phyloP scores from a whole-genome alignment of 306 rosid species.

The Coriaria nepalensis region DNA sequence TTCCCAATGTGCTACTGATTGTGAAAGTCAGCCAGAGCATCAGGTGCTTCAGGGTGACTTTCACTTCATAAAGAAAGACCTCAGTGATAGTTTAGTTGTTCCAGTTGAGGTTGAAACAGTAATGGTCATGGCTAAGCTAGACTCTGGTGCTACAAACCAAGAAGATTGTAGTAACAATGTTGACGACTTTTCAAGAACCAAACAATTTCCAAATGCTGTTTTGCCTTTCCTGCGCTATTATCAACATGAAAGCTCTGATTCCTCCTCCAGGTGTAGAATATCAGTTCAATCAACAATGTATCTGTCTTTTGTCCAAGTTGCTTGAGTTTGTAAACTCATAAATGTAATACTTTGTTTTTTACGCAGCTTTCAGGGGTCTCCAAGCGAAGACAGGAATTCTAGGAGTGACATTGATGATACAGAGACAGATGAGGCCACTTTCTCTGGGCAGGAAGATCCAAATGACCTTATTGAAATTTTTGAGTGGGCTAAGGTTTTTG shows the following conservation, averaged over 20 bases:
- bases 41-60: conserved; percentile 27
- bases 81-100: conserved; percentile 19
- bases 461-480: conserved; percentile 71
- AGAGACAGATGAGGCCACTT: conserved; percentile 82
- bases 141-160: conserved; percentile 24
- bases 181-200: conserved; percentile 44
- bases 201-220: conserved; percentile 70
- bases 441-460: conserved; percentile 91
- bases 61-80: conserved; percentile 20
- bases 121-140: conserved; percentile 24
- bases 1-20: conserved; percentile 25
- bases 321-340: conserved; percentile 1
- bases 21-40: conserved; percentile 21
- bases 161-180: conserved; percentile 43
- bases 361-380: conserved; percentile 93
- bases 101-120: conserved; percentile 34
- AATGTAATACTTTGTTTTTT: conserved; percentile 6
- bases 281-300: conserved; percentile 1
- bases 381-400: conserved; percentile 80
- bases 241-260: conserved; percentile 98
- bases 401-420: conserved; percentile 93
- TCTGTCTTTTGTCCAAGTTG: conserved; percentile 7
- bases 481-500: conserved; percentile 90
- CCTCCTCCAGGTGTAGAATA: conserved; percentile 70
- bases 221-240: conserved; percentile 66